Base-by-base conservation (phyloP, 2,329 filamentous ascomycete species). In the Hypoxylon sp. region DNA sequence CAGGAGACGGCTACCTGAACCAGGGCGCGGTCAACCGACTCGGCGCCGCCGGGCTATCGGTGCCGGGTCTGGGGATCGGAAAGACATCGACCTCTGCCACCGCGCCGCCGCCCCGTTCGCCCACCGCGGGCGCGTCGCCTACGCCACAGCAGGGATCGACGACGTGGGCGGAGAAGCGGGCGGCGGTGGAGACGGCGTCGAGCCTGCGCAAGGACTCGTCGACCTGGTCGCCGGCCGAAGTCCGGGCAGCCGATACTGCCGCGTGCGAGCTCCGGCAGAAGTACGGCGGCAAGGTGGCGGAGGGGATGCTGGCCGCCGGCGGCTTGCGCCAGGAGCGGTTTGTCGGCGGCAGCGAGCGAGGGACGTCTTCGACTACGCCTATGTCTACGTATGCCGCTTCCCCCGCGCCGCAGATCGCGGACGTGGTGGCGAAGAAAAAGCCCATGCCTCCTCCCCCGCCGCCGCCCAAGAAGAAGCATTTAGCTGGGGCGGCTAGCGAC, bases 31-130 rank as follows among this genome's bases (percentile, higher is more conserved):
- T 88, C 52, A 81, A 77, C 55, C 83, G 91, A 37, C 80, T 97
- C 7, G 85, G 87, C 9, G 83, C 86, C 31, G 88, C 90, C 1
- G 92, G 92, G 1, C 81, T 97, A 4, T 90, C 88, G 0, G 91
- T 97, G 0, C 88, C 92, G 0, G 89, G 83, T 0, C 78, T 97
- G 3, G 89, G 89, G 4, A 96, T 96, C 59, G 87, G 69, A 9
- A 59, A 55, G 9, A 86, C 68, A 65, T n/a, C n/a, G n/a, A n/a
- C n/a, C n/a, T n/a, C n/a, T n/a, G n/a, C 70, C 62, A 55, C 72
- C 69, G 45, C 70, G 63, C 69, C 48, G 69, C 67, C 38, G 57
- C 67, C 23, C 62, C 67, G 46, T 8, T 56, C 59, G 7, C 40
- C 70, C 71, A 37, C 67, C 66, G 46, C 60, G 66, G 78, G 76